Evolutionary conservation across 140 eudicot genomes (phyloP).

Genomic region (Artemisia princeps): DNA sequence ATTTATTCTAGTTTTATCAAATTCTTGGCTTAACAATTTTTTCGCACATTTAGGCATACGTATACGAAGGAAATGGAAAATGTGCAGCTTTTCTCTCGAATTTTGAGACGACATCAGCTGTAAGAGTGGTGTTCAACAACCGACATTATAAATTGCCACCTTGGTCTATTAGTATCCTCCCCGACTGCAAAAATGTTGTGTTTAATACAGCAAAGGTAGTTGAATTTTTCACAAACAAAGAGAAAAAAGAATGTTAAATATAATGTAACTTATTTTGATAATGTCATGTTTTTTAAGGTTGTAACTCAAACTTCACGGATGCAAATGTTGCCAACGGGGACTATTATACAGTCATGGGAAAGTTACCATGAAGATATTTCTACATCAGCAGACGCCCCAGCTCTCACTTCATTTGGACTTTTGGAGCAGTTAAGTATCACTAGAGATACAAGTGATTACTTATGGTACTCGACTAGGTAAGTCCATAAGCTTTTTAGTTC

Average conservation of each 20-base stretch:
- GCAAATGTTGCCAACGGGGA: constrained; percentile 51
- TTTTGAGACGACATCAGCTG: constrained; percentile 43
- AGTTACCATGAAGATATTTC: constrained; percentile 56
- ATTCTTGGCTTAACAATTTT: neutral
- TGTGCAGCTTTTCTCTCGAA: constrained; percentile 91
- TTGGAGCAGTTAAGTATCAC: constrained; percentile 79
- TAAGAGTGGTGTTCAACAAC: constrained; percentile 54
- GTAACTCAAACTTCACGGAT: constrained; percentile 64
- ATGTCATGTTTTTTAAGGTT: constrained; percentile 36
- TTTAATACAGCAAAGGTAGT: constrained; percentile 87
- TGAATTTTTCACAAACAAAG: neutral
- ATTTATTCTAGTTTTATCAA: neutral
- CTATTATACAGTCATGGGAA: constrained; percentile 61
- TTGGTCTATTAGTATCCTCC: constrained; percentile 92
- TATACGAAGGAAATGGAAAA: constrained; percentile 44
- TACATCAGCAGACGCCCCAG: constrained; percentile 36
- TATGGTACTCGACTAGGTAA: constrained; percentile 90
- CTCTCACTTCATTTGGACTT: constrained; percentile 56
- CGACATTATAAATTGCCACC: constrained; percentile 77
- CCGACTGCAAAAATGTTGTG: constrained; percentile 72
- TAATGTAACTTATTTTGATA: neutral
- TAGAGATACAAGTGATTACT: constrained; percentile 74
- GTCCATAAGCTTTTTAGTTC: no score
- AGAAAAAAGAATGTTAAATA: neutral
- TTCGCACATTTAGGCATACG: constrained; percentile 49